Evolutionary conservation across 176 grass and related monocot genomes (phyloP), one percentile per base, ranked within the genome.

Genomic region (Oropetium thomaeum): DNA sequence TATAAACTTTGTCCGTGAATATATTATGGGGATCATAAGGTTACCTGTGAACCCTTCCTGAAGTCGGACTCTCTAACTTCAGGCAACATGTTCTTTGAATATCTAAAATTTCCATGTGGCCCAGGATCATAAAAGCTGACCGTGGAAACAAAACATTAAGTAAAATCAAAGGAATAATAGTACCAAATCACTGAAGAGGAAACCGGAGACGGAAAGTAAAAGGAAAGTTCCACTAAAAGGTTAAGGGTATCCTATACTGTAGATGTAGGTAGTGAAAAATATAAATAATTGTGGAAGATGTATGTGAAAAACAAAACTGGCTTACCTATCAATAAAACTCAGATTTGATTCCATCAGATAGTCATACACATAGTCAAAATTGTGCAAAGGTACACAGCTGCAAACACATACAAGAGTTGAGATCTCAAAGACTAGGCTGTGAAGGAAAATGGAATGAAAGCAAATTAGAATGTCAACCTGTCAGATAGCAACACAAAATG

Each of bases 111-210:
- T 82, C 96, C 91, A 80, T 95, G 96, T 34, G 96, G 96, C 0
- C 96, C 96, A 61, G 96, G 96, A 88, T 99, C 96, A 83, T 92
- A 84, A 83, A 98, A 99, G 60, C 96, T 95, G 80, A n/a, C n/a
- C n/a, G n/a, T n/a, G 17, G 19, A 10, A 62, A 81, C 8, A 15
- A 69, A 84, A 38, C 25, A 73, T 5, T 62, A 82, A 19, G 45
- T 7, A 27, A 68, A 10, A 74, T 10, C 51, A 29, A 29, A 38
- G 2, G 54, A 34, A 52, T 58, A 67, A 65, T 61, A 83, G 42
- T 64, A 63, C 33, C 15, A 9, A 19, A 22, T 65, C 27, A 28
- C 5, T 55, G n/a, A 79, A 60, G 5, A 9, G 26, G 27, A 13
- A 65, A 54, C 9, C 35, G 23, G 7, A 58, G 14, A 42, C 62